These are phyloP conservation scores for Hypsizygus ulmarius DNA, from an alignment of 1,284 basidiomycete genomes.

Conservation along the genomic window DNA sequence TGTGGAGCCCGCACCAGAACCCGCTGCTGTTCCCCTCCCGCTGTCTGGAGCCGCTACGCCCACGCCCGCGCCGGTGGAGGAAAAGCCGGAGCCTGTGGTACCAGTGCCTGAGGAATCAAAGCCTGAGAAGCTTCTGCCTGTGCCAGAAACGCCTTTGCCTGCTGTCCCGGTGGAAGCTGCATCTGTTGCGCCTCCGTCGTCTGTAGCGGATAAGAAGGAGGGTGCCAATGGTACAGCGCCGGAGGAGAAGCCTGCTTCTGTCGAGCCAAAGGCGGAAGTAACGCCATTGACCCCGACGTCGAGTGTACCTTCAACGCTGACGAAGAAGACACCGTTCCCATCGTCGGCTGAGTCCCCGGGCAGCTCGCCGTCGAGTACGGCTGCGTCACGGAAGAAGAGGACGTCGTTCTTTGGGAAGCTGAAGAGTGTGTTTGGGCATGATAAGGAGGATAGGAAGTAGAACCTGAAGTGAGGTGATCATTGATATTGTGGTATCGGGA, in stretches of 20 bases:
- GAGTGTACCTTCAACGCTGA: no score
- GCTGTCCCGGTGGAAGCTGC: neutral
- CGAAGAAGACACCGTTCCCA: no score
- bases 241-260: no score
- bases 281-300: no score
- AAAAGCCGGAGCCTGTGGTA: neutral
- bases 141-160: no score
- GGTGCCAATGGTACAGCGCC: neutral
- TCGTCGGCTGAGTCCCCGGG: neutral
- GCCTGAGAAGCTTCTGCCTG: no score
- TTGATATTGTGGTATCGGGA: no score
- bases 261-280: no score
- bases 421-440: neutral
- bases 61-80: neutral
- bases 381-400: neutral
- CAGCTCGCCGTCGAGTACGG: neutral
- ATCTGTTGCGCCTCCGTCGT: no score
- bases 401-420: neutral
- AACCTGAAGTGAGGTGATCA: no score
- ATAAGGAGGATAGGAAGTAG: neutral
- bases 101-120: no score
- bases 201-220: no score
- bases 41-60: neutral
- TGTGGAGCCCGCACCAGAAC: neutral
- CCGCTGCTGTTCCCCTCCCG: neutral